Base-by-base conservation (phyloP, 164 flowering plant species). In the Brasenia schreberi region DNA sequence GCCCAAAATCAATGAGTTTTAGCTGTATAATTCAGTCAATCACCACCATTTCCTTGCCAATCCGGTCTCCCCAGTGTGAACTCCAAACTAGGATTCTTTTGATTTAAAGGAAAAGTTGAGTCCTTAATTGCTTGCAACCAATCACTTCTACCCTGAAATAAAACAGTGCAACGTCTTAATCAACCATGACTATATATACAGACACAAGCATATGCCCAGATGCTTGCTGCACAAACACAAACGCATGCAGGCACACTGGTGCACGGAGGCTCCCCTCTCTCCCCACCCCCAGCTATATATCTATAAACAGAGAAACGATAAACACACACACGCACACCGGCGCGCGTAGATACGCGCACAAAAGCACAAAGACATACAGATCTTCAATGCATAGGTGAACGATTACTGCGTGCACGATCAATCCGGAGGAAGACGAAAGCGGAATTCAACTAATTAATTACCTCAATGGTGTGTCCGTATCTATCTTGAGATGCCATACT, bases 11-110 rank as follows among this genome's bases (percentile, higher is more conserved):
- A 44, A 45, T 17, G 7, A 27, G 43, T 6, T 14, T 33, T 43
- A 6, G 39, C 42, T 12, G 23, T 18, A 5, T 59, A 65, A 19
- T 12, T 61, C 6, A 49, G 62, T 76, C 66, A 79, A 68, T 71
- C 81, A 62, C 70, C 71, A 56, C 75, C 76, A 71, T 84, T 79
- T 19, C 77, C 75, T 4, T 74, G 74, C 87, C 89, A 84, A 43
- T 71, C 86, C 59, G 90, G 84, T 79, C 91, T 82, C 59, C 95
- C 95, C 73, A 88, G 70, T 18, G 89, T 86, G 80, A 88, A 84
- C 77, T 88, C 91, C 85, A 88, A 76, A 77, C 84, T 83, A 5
- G 89, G 88, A 61, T 80, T 80, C 60, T 77, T 79, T 59, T 65
- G 69, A 12, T 74, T 80, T 64, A 76, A 42, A 66, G 74, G 76